A percentile compares a stretch with the other conserved stretches of the same genome.
These are phyloP conservation scores for Leishmania tarentolae DNA, from an alignment of 208 protist genomes.

Conservation along the genomic window DNA sequence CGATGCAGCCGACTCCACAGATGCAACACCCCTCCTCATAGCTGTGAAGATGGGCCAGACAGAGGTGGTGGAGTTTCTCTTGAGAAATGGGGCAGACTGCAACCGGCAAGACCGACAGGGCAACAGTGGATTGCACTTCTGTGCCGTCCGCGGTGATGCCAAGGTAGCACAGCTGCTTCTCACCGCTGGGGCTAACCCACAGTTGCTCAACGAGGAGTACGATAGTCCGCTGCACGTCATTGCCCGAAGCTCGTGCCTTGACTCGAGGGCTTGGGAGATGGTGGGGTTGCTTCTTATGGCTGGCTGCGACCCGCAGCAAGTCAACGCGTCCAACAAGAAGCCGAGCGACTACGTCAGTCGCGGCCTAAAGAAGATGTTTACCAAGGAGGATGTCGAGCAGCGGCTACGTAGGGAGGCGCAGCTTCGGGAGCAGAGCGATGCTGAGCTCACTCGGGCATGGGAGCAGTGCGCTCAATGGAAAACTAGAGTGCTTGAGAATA, in stretches of 20 bases:
- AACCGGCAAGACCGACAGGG: slow-evolving; percentile 72
- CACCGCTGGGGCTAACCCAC: slow-evolving; percentile 49
- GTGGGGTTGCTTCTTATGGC: slow-evolving; percentile 67
- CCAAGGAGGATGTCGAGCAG: slow-evolving; percentile 64
- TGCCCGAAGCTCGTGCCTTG: slow-evolving; percentile 70
- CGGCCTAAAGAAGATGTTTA: slow-evolving; percentile 79
- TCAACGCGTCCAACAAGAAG: slow-evolving; percentile 84
- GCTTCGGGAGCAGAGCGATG: slow-evolving; percentile 27
- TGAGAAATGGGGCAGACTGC: slow-evolving; percentile 67
- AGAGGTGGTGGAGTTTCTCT: slow-evolving; percentile 78
- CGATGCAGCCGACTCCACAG: slow-evolving; percentile 67
- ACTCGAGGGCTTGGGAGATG: slow-evolving; percentile 88
- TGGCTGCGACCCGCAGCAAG: slow-evolving; percentile 69
- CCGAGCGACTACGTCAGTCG: slow-evolving; percentile 82
- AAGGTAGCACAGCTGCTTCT: slow-evolving; percentile 81
- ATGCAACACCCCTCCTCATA: slow-evolving; percentile 85
- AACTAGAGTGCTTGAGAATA: slow-evolving; percentile 27
- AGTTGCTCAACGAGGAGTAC: slow-evolving; percentile 74
- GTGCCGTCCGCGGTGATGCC: slow-evolving; percentile 84
- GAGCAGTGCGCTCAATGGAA: slow-evolving; percentile 27
- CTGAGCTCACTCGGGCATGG: slow-evolving; percentile 33
- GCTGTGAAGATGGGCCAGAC: slow-evolving; percentile 91
- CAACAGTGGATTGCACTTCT: slow-evolving; percentile 87
- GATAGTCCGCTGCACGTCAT: slow-evolving; percentile 87
- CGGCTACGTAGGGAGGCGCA: slow-evolving; percentile 39